Conservation (phyloP, 345 rosid genomes). For the Fremontodendron californicum region DNA sequence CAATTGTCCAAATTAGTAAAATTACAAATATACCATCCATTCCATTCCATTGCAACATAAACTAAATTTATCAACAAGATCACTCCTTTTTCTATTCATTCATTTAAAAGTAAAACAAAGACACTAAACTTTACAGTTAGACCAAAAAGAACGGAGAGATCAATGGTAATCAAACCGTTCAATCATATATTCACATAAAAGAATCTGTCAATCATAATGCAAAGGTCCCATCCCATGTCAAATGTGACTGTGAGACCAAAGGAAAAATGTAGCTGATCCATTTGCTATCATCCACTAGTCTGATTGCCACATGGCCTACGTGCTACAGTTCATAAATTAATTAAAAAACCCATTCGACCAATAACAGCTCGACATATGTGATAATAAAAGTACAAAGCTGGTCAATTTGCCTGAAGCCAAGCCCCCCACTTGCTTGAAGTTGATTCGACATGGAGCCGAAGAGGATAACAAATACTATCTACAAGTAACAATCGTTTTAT, state of each 20-base stretch:
- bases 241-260: background rate
- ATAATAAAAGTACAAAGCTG: background rate
- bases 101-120: background rate
- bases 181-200: background rate
- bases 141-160: background rate
- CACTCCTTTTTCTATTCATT: too few relatives aligned
- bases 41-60: too few relatives aligned
- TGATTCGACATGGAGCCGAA: background rate
- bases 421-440: background rate
- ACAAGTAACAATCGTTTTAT: slow-evolving; percentile 1
- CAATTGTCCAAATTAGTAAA: background rate
- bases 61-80: too few relatives aligned
- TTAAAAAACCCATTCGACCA: background rate
- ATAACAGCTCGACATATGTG: background rate
- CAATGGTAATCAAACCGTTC: background rate
- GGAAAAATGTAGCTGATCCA: background rate
- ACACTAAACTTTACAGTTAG: background rate
- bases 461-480: background rate
- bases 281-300: background rate
- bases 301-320: background rate
- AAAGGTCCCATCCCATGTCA: background rate
- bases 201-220: background rate
- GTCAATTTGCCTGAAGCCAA: background rate
- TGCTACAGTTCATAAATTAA: background rate
- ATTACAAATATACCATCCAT: background rate